These are phyloP conservation scores for Lentithecium fluviatile DNA, from an alignment of 495 filamentous ascomycete species.

Conservation along the genomic window DNA sequence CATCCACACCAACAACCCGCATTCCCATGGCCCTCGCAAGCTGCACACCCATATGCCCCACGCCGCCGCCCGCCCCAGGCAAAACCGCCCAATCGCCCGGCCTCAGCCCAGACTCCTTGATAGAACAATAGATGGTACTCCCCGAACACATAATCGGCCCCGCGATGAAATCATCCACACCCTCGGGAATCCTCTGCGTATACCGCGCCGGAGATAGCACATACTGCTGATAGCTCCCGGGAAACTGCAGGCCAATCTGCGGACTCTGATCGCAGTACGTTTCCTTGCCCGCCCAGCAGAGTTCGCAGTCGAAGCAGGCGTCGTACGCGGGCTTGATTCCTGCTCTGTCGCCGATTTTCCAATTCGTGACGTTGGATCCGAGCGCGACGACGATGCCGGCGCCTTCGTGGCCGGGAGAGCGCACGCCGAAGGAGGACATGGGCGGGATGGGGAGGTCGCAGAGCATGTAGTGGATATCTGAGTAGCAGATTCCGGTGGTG, in stretches of 20 bases:
- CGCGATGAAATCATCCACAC: constrained; percentile 44
- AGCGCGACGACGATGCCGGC: constrained; percentile 55
- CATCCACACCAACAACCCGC: constrained; percentile 54
- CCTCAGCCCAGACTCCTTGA: constrained; percentile 43
- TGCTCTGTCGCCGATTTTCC: constrained; percentile 59
- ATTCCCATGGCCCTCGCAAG: constrained; percentile 53
- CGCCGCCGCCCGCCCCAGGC: constrained; percentile 45
- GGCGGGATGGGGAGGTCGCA: constrained; percentile 47
- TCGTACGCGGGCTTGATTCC: constrained; percentile 58
- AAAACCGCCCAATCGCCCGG: constrained; percentile 47
- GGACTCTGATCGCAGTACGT: constrained; percentile 41
- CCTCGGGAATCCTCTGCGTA: constrained; percentile 45
- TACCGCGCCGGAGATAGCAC: constrained; percentile 45
- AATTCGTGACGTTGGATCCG: constrained; percentile 52
- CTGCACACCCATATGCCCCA: constrained; percentile 45
- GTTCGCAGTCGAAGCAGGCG: constrained; percentile 52
- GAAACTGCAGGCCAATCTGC: constrained; percentile 16
- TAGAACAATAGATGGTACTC: constrained; percentile 42
- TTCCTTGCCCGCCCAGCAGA: constrained; percentile 50
- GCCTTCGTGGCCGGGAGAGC: constrained; percentile 57
- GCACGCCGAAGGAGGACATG: constrained; percentile 51
- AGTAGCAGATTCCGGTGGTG: constrained; percentile 51
- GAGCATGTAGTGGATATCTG: constrained; percentile 53
- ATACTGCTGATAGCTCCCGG: constrained; percentile 45
- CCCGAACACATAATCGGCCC: constrained; percentile 49